phyloP scores from a whole-genome alignment of 805 yeast genomes.

The Saturnispora galanensis region DNA sequence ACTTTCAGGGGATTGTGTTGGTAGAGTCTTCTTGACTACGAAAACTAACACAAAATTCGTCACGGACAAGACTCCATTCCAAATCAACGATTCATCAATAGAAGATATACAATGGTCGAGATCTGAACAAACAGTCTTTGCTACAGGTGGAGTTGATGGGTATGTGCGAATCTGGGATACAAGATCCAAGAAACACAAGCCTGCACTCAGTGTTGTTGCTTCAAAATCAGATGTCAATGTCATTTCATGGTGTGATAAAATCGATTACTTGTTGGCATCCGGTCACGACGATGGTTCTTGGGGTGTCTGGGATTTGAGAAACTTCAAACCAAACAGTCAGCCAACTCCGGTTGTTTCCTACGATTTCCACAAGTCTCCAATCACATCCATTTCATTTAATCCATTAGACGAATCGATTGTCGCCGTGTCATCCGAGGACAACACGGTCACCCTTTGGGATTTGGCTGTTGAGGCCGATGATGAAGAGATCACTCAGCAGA shows the following conservation, averaged over 20 bases:
- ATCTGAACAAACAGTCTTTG: conserved; percentile 86
- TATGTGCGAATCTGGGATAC: conserved; percentile 93
- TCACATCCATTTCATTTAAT: conserved; percentile 89
- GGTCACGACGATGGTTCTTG: conserved; percentile 97
- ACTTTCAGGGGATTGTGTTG: conserved; percentile 81
- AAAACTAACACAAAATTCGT: conserved; percentile 73
- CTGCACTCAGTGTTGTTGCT: conserved; percentile 78
- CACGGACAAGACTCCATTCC: conserved; percentile 77
- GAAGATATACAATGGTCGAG: conserved; percentile 97
- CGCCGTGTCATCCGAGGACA: conserved; percentile 94
- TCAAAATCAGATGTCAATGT: conserved; percentile 83
- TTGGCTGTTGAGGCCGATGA: conserved; percentile 97
- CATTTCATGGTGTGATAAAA: conserved; percentile 87
- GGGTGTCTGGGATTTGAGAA: conserved; percentile 97
- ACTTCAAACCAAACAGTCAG: conserved; percentile 49
- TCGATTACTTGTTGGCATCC: conserved; percentile 79
- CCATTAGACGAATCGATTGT: conserved; percentile 92
- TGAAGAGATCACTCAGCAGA: conserved; percentile 86
- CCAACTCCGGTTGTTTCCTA: conserved; percentile 88
- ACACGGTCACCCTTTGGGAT: conserved; percentile 96
- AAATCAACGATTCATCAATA: conserved; percentile 61
- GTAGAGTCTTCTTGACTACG: conserved; percentile 69
- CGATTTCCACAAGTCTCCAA: conserved; percentile 88
- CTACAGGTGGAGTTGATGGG: conserved; percentile 92
- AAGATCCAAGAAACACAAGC: conserved; percentile 82